phyloP scores from a whole-genome alignment of 768 basidiomycete genomes.

The Exidia glandulosa region DNA sequence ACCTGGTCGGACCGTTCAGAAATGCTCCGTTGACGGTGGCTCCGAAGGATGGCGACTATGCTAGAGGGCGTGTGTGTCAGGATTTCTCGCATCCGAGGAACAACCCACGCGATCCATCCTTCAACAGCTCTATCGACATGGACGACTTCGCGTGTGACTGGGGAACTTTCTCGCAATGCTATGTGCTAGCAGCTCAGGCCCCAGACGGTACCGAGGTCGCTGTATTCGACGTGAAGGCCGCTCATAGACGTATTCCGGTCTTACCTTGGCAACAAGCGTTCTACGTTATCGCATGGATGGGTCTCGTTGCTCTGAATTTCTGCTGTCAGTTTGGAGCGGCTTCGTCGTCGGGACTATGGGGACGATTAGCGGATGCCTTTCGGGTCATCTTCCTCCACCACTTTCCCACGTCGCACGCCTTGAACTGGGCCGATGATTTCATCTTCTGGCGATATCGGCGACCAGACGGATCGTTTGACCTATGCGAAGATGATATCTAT shows the following conservation, averaged over 20 bases:
- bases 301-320: constrained; percentile 22
- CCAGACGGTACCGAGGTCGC: constrained; percentile 25
- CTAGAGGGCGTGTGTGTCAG: constrained; percentile 11
- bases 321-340: constrained; percentile 20
- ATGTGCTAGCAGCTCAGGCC: constrained; percentile 14
- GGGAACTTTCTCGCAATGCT: constrained; percentile 25
- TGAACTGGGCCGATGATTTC: constrained; percentile 33
- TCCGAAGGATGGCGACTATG: constrained; percentile 7
- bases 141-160: constrained; percentile 25
- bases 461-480: background rate
- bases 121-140: constrained; percentile 21
- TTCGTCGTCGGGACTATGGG: constrained; percentile 22
- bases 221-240: constrained; percentile 19
- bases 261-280: constrained; percentile 16
- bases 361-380: constrained; percentile 21
- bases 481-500: background rate
- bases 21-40: constrained; percentile 20
- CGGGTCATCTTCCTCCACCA: constrained; percentile 15
- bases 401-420: constrained; percentile 2
- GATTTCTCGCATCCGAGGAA: constrained; percentile 22
- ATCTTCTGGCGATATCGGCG: constrained; percentile 10
- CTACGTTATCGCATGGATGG: constrained; percentile 14
- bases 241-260: constrained; percentile 23
- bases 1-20: constrained; percentile 19
- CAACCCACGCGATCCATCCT: constrained; percentile 13